phyloP scores from a whole-genome alignment of 1,284 basidiomycete species.

The Ustilago sp. region DNA sequence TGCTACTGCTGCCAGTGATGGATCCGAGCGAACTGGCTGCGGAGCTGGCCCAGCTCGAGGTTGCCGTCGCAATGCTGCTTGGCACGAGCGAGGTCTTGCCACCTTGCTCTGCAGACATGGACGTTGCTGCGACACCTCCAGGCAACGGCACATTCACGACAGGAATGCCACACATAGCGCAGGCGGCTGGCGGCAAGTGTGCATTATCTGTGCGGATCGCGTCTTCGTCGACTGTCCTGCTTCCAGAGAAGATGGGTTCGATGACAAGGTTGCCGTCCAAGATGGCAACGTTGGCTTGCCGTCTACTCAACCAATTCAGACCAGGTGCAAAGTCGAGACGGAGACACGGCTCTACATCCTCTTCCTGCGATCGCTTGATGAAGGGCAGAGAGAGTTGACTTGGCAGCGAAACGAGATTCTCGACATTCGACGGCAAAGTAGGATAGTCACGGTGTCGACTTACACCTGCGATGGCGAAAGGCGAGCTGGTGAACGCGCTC shows the following conservation, averaged over 20 bases:
- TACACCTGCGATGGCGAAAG: conserved; percentile 71
- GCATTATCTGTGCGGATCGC: conserved; percentile 56
- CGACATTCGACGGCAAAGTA: conserved; percentile 70
- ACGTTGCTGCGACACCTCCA: conserved; percentile 39
- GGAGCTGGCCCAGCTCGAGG: conserved; percentile 51
- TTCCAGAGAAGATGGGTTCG: conserved; percentile 79
- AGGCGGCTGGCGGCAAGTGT: conserved; percentile 60
- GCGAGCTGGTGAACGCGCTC: conserved; percentile 29
- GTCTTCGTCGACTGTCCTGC: conserved; percentile 58
- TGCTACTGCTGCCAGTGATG: conserved; percentile 37
- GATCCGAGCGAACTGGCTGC: conserved; percentile 50
- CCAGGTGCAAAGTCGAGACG: conserved; percentile 93
- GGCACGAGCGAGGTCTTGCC: conserved; percentile 42
- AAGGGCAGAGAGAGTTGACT: conserved; percentile 78
- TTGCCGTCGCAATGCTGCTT: conserved; percentile 47
- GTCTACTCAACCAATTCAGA: conserved; percentile 89
- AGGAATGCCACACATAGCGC: conserved; percentile 62
- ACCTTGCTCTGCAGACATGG: conserved; percentile 39
- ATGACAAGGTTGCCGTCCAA: conserved; percentile 88
- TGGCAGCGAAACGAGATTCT: conserved; percentile 65
- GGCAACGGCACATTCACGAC: conserved; percentile 64
- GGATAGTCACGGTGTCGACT: conserved; percentile 77
- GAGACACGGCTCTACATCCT: conserved; percentile 94
- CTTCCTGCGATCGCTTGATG: conserved; percentile 81
- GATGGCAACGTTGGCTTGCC: conserved; percentile 86